Evolutionary conservation across 352 stramenopile species (phyloP).

Genomic region (Blastocystis sp.): DNA sequence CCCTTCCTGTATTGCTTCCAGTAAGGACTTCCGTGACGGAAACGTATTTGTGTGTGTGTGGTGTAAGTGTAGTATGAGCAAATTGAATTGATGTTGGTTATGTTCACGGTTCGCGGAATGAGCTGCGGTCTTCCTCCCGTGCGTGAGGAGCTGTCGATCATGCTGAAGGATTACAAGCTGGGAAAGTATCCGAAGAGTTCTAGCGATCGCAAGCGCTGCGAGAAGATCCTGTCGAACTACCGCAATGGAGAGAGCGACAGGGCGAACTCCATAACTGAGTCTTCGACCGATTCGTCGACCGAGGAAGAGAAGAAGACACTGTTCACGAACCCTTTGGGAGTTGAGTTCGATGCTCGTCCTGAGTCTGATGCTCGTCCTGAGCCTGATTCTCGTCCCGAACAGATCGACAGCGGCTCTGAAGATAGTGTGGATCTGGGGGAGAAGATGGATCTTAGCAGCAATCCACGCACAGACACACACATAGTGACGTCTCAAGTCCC

Average conservation of each 20-base stretch:
- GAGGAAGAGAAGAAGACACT: background rate
- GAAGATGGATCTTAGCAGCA: too few relatives aligned
- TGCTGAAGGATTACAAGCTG: slow-evolving; percentile 8
- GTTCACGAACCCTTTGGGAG: too few relatives aligned
- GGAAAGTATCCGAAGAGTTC: background rate
- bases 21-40: background rate
- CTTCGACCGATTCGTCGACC: background rate
- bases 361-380: too few relatives aligned
- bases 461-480: too few relatives aligned
- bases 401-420: too few relatives aligned
- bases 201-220: background rate
- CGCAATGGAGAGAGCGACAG: slow-evolving; percentile 1
- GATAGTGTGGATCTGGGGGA: too few relatives aligned
- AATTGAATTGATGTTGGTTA: slow-evolving; percentile 41
- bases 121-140: background rate
- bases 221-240: background rate
- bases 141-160: background rate
- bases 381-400: too few relatives aligned
- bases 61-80: background rate
- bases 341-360: too few relatives aligned
- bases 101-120: slow-evolving; percentile 29
- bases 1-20: background rate
- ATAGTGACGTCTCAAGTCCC: too few relatives aligned
- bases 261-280: background rate
- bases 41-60: background rate